Percentiles rank a stretch among this genome's conserved stretches.
Conservation (phyloP, 2,329 filamentous ascomycete species). For the Escovopsis sp. region DNA sequence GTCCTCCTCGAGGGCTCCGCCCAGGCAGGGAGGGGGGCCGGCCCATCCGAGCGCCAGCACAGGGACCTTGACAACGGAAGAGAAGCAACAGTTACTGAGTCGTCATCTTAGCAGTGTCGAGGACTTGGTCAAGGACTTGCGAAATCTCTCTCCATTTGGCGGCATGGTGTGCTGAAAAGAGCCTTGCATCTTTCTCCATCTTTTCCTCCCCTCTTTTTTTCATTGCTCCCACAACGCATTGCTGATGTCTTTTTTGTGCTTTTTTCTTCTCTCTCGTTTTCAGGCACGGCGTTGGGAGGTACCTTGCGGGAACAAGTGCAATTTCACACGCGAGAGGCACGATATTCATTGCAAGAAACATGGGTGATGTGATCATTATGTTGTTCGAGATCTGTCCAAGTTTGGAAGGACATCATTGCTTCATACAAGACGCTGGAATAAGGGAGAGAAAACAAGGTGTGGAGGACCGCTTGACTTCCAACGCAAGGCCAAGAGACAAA, state of each 20-base stretch:
- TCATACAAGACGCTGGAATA: no score
- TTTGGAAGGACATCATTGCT: no score
- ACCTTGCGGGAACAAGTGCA: not conserved
- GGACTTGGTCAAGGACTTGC: conserved; percentile 70
- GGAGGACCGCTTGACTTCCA: no score
- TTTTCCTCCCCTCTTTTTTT: not conserved
- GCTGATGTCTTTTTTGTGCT: no score
- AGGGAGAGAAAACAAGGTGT: no score
- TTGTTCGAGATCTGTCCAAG: no score
- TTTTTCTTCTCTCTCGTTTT: not conserved
- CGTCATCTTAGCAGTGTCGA: conserved; percentile 70
- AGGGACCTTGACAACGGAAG: conserved; percentile 52
- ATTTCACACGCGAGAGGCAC: not conserved
- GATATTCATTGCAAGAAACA: not conserved
- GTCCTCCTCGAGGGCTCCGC: conserved; percentile 51
- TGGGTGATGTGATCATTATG: no score
- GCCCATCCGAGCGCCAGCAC: conserved; percentile 19
- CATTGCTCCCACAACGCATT: not conserved
- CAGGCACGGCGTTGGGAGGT: not conserved
- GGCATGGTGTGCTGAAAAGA: conserved; percentile 34
- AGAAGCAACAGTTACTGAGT: conserved; percentile 69
- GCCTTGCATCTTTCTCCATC: not conserved
- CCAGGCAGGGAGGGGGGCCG: conserved; percentile 40
- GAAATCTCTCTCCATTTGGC: conserved; percentile 63
- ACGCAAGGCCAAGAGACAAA: no score